Evolutionary conservation across 2,329 filamentous ascomycete genomes (phyloP).

Genomic region (Arachnopeziza araneosa): DNA sequence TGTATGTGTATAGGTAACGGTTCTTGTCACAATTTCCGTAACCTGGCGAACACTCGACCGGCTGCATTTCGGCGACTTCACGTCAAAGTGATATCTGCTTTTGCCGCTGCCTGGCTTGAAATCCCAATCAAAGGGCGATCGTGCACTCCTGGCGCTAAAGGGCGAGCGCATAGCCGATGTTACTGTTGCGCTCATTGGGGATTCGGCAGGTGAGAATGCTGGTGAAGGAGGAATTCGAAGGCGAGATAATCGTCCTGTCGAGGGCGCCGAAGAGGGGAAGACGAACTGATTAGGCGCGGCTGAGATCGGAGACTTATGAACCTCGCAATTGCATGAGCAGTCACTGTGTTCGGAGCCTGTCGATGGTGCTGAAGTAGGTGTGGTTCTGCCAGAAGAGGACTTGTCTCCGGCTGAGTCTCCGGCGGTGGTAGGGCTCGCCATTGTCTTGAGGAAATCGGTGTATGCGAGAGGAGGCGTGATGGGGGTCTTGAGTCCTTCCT

Average conservation of each 20-base stretch:
- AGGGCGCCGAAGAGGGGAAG: conserved; percentile 55
- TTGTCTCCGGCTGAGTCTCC: conserved; percentile 20
- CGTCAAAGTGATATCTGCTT: conserved; percentile 52
- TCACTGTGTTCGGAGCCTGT: conserved; percentile 44
- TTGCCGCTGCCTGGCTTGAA: conserved; percentile 50
- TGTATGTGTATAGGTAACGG: conserved; percentile 71
- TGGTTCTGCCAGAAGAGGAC: conserved; percentile 39
- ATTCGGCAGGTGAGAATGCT: conserved; percentile 59
- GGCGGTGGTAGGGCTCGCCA: conserved; percentile 37
- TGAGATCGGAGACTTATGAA: conserved; percentile 49
- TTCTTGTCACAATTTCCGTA: conserved; percentile 87
- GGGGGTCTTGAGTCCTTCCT: conserved; percentile 67
- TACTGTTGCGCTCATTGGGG: conserved; percentile 55
- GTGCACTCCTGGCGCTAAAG: conserved; percentile 58
- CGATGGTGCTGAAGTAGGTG: conserved; percentile 39
- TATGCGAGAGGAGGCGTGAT: conserved; percentile 90
- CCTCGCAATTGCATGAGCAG: conserved; percentile 51
- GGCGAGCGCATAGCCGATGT: conserved; percentile 53
- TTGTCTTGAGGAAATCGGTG: conserved; percentile 83
- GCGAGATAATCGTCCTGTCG: conserved; percentile 49
- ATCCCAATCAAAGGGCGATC: conserved; percentile 77
- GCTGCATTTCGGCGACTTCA: conserved; percentile 47
- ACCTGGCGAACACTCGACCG: conserved; percentile 65
- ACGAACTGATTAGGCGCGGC: conserved; percentile 51
- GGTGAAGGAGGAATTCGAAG: conserved; percentile 76